Evolutionary conservation across 257 asterid species (phyloP), one percentile per base, ranked within the genome.

Genomic region (Primulina tabacum): DNA sequence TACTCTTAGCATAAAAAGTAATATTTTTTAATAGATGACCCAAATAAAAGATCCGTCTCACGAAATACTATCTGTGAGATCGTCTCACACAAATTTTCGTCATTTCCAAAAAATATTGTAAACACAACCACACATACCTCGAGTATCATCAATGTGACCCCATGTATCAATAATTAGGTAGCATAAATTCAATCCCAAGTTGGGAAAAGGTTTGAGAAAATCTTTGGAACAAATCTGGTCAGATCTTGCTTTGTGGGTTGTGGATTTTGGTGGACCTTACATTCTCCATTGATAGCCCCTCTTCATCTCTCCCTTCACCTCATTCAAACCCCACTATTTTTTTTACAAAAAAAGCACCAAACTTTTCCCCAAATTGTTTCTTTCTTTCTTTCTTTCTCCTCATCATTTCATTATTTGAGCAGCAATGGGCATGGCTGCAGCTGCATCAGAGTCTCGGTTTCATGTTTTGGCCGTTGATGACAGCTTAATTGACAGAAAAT

Each of bases 171-270:
- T 50, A 50, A 50, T 50, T 50, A 20, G 8, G 67, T 7, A 69
- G 72, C 52, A 71, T 73, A 74, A 89, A 80, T 86, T 85, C 89
- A 83, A 77, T 80, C 69, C 76, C 88, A 81, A 68, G 78, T 84
- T 85, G 82, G 78, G 71, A 78, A 69, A 78, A 52, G 52, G 70
- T 77, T 74, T 70, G 55, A 60, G 62, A 74, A 71, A 65, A 83
- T 78, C 82, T 80, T 56, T 71, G 60, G 81, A 66, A 71, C 83
- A 77, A 80, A 86, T 84, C 89, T 85, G 90, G 84, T 81, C 89
- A 85, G 96, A 89, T 87, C 93, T 91, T 87, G 93, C 88, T 86
- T 87, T 86, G 79, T 87, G 84, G 81, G 80, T 71, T 84, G 88
- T 83, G 87, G 88, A 84, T 78, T 86, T 89, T 87, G 82, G 82